Evolutionary conservation across 163 green algal species (phyloP).

Genomic region (Prototheca cutis): DNA sequence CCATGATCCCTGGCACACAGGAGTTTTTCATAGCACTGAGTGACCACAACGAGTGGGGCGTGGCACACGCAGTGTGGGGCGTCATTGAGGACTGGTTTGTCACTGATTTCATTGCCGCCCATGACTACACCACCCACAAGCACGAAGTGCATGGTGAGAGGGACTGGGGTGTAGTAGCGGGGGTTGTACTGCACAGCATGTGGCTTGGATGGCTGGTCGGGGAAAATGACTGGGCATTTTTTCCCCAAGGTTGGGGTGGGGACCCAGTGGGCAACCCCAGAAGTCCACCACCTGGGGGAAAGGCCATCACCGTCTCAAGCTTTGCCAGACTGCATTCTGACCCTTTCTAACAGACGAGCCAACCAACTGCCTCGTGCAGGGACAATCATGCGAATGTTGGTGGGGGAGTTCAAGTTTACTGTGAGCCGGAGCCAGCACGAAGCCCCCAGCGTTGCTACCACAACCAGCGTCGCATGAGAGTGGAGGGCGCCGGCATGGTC

Average conservation of each 20-base stretch:
- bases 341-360: no score
- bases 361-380: conserved; percentile 4
- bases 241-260: no score
- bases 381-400: conserved; percentile 31
- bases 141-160: conserved; percentile 16
- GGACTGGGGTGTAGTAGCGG: no score
- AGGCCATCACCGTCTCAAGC: no score
- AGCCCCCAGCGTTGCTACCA: no score
- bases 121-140: conserved; percentile 14
- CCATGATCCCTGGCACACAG: conserved; percentile 19
- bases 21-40: conserved; percentile 31
- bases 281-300: no score
- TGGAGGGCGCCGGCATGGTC: no score
- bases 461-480: no score
- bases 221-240: no score
- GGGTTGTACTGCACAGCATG: not conserved
- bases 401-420: conserved; percentile 13
- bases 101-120: conserved; percentile 25
- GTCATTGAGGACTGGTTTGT: conserved; percentile 24
- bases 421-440: not conserved
- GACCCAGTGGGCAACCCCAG: no score
- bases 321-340: no score
- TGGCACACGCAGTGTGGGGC: conserved; percentile 21
- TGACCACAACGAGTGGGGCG: conserved; percentile 28
- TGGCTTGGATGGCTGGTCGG: no score